Evolutionary conservation across 176 grass and related monocot species (phyloP).

Genomic region (Phyllostachys edulis): DNA sequence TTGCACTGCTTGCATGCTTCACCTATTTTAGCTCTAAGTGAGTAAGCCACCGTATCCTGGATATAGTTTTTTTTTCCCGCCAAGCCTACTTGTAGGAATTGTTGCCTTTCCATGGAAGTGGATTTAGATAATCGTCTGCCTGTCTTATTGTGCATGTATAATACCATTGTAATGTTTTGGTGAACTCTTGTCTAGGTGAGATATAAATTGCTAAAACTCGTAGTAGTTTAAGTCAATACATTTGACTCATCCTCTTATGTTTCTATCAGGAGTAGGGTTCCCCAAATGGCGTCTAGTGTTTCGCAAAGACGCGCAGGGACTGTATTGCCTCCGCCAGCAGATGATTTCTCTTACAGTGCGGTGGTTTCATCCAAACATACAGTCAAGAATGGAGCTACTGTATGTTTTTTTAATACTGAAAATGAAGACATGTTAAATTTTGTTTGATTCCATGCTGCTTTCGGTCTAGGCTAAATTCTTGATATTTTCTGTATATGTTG

Average conservation of each 20-base stretch:
- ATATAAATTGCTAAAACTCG: constrained; percentile 21
- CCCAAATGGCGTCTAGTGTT: constrained; percentile 70
- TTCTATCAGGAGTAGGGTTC: constrained; percentile 81
- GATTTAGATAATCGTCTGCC: constrained; percentile 2
- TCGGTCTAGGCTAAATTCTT: not conserved
- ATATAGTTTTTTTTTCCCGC: no score
- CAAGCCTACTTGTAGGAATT: not conserved
- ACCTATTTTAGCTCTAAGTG: constrained; percentile 19
- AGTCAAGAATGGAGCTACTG: constrained; percentile 41
- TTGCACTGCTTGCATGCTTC: constrained; percentile 15
- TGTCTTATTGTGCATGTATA: constrained; percentile 8
- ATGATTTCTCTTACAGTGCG: constrained; percentile 72
- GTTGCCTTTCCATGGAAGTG: not conserved
- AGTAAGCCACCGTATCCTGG: not conserved
- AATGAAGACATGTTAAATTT: not conserved
- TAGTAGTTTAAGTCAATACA: constrained; percentile 12
- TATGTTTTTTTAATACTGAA: constrained; percentile 39
- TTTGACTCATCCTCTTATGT: constrained; percentile 12
- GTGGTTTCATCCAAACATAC: constrained; percentile 49
- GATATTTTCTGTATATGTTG: constrained; percentile 20
- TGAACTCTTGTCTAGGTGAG: not conserved
- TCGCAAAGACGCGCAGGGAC: constrained; percentile 71
- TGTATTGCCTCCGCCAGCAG: constrained; percentile 72
- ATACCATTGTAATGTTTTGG: not conserved
- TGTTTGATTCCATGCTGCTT: constrained; percentile 9